Conservation (phyloP, 169 alveolate genomes). For the Cryptosporidium sp. region DNA sequence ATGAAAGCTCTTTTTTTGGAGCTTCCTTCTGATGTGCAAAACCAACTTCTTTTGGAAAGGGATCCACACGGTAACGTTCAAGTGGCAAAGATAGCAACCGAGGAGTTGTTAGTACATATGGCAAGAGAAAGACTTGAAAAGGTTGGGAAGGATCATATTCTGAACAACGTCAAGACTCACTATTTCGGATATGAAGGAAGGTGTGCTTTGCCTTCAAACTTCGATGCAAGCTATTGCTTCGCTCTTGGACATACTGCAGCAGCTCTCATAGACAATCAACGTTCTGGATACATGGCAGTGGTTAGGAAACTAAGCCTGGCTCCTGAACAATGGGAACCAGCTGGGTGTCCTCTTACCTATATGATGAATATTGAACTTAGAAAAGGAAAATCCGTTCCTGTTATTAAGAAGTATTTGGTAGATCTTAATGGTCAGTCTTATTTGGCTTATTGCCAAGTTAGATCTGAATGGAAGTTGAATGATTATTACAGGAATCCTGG, state of each 20-base stretch:
- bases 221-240: conserved; percentile 89
- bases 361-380: conserved; percentile 91
- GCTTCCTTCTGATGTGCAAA: conserved; percentile 84
- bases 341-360: conserved; percentile 89
- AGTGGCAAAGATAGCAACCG: conserved; percentile 90
- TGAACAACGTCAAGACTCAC: conserved; percentile 82
- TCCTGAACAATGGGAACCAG: conserved; percentile 86
- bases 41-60: conserved; percentile 87
- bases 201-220: conserved; percentile 88
- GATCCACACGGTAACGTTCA: conserved; percentile 92
- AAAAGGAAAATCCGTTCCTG: conserved; percentile 87
- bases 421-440: conserved; percentile 84
- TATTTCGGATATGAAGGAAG: conserved; percentile 92
- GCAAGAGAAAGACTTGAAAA: conserved; percentile 24
- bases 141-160: conserved; percentile 72
- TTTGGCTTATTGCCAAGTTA: conserved; percentile 80
- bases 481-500: conserved; percentile 87
- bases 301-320: conserved; percentile 79
- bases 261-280: conserved; percentile 79
- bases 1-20: conserved; percentile 72
- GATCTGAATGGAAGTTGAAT: conserved; percentile 85
- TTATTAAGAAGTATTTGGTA: conserved; percentile 86
- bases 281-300: conserved; percentile 87
- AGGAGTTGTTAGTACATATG: conserved; percentile 81
- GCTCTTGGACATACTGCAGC: conserved; percentile 88